Percentiles rank a stretch among this genome's conserved stretches.
These are phyloP conservation scores for Tuber magnatum DNA, from an alignment of 495 filamentous ascomycete genomes.

Conservation along the genomic window DNA sequence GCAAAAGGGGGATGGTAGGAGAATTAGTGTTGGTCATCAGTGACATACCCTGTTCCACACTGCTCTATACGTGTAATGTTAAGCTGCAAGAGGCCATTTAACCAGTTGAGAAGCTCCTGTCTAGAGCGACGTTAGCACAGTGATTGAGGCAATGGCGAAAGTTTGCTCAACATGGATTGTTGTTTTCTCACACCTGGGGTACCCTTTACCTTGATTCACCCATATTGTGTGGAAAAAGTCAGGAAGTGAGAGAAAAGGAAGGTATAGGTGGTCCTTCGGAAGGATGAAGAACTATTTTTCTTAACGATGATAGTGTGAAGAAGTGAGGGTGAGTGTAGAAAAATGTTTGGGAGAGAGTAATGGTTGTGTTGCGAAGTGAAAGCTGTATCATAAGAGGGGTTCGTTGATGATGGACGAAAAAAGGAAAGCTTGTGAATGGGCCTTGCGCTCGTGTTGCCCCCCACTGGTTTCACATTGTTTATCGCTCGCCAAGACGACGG, in stretches of 20 bases:
- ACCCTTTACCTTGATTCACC: conserved; percentile 36
- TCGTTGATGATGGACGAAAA: background rate
- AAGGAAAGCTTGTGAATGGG: background rate
- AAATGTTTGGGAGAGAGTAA: conserved; percentile 23
- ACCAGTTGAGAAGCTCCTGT: conserved; percentile 93
- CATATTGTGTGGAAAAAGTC: conserved; percentile 29
- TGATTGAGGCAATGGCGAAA: conserved; percentile 13
- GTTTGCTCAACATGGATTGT: conserved; percentile 15
- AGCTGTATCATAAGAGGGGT: conserved; percentile 25
- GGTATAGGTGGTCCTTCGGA: background rate
- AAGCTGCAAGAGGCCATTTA: conserved; percentile 93
- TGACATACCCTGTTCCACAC: conserved; percentile 90
- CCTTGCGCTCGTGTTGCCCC: background rate
- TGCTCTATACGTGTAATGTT: conserved; percentile 98
- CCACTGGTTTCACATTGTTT: background rate
- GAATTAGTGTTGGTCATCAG: conserved; percentile 6
- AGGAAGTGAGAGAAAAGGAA: conserved; percentile 12
- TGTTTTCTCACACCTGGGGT: conserved; percentile 8
- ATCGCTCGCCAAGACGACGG: background rate
- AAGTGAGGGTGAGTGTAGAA: conserved; percentile 20
- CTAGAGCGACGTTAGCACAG: conserved; percentile 46
- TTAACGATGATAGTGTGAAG: background rate
- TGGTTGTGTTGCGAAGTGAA: conserved; percentile 25
- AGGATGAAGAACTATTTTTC: background rate
- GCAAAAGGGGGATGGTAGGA: conserved; percentile 15